Evolutionary conservation across 257 asterid genomes (phyloP), one percentile per base, ranked within the genome.

Genomic region (Mitragyna speciosa): DNA sequence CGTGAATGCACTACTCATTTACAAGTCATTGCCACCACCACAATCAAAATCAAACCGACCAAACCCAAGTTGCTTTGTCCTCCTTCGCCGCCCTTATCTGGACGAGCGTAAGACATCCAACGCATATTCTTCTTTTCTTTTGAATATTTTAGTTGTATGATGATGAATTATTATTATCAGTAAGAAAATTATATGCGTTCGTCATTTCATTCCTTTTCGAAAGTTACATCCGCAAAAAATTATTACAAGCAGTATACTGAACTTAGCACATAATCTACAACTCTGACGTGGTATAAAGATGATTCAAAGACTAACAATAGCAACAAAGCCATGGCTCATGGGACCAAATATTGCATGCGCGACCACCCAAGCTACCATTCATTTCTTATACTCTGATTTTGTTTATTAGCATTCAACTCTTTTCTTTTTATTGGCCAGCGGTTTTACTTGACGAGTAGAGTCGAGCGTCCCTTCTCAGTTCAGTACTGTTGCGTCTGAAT

Each of bases 31-130:
- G 58, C 58, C 15, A 67, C 73, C 52, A 48, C 52, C 24, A 24
- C 54, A 68, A 78, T 68, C 69, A 17, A 66, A 47, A 48, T 77
- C 75, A 68, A 70, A 68, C 81, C 69, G 58, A 68, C 75, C 76
- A 78, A 51, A 36, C 69, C 61, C 12, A 48, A 48, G 16, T 51
- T 31, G 68, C 6, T 49, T 68, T 78, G 68, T 78, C 76, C 19
- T 78, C 59, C 69, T 24, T 9, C 49, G 76, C 81, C 81, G 76
- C 69, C 75, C 69, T 68, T 52, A 67, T 78, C 56, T 36, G 20
- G 16, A 31, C 6, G 6, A 22, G n/a, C 68, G 56, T 33, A 48
- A 24, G 41, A 41, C 9, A 19, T 22, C 33, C 5, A 14, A 31
- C 1, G 2, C 3, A 31, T 6, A 5, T 31, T 33, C 49, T 52